Conservation (phyloP, 2,329 filamentous ascomycete genomes). For the Aspergillus pseudoterreus region DNA sequence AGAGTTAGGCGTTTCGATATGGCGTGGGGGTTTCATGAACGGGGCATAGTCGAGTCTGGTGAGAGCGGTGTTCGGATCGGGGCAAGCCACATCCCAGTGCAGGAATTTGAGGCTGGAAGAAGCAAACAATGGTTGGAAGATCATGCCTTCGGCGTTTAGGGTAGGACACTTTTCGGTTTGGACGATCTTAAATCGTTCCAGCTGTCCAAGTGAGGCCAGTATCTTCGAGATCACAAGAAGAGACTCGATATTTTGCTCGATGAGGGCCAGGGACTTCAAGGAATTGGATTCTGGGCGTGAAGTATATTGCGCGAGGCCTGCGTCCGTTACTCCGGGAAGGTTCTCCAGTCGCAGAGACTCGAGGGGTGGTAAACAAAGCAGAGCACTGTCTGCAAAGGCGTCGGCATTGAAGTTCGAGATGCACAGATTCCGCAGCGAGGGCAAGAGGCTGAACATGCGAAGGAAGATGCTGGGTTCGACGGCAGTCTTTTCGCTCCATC, state of each 20-base stretch:
- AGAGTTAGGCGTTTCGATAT: slow-evolving; percentile 36
- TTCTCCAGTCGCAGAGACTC: slow-evolving; percentile 54
- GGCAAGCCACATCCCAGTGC: slow-evolving; percentile 54
- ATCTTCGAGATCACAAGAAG: slow-evolving; percentile 52
- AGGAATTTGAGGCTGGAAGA: slow-evolving; percentile 50
- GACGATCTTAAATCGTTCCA: slow-evolving; percentile 51
- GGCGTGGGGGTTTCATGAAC: slow-evolving; percentile 31
- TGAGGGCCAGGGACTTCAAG: slow-evolving; percentile 47
- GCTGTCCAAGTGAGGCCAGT: slow-evolving; percentile 42
- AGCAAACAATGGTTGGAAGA: slow-evolving; percentile 47
- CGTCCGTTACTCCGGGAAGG: slow-evolving; percentile 54
- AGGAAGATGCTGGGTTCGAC: slow-evolving; percentile 55
- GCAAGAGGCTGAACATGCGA: slow-evolving; percentile 51
- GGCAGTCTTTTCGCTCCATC: slow-evolving; percentile 39
- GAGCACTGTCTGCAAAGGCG: slow-evolving; percentile 54
- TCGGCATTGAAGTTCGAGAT: slow-evolving; percentile 52
- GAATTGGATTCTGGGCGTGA: slow-evolving; percentile 43
- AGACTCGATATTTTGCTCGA: slow-evolving; percentile 53
- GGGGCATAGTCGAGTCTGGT: slow-evolving; percentile 36
- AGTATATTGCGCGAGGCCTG: slow-evolving; percentile 51
- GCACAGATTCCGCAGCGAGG: slow-evolving; percentile 51
- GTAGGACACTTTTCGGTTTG: slow-evolving; percentile 49
- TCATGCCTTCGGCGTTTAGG: slow-evolving; percentile 38
- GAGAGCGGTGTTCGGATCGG: slow-evolving; percentile 34
- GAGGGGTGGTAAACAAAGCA: slow-evolving; percentile 52